These are phyloP conservation scores for Fusarium pseudocircinatum DNA, from an alignment of 2,329 filamentous ascomycete genomes.

Conservation along the genomic window DNA sequence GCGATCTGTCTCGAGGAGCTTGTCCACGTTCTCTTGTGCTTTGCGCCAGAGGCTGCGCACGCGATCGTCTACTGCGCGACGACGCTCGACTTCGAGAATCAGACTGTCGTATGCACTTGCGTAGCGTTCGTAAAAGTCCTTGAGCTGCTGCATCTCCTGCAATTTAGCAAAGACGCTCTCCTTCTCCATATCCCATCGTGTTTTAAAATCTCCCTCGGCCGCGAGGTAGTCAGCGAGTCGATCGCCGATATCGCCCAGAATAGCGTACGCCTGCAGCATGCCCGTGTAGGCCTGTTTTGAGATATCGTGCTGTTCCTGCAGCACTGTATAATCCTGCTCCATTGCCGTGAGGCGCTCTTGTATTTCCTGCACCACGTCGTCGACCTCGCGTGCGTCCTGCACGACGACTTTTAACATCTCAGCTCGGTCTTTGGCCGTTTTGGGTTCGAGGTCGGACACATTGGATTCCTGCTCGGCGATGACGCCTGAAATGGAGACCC, in stretches of 20 bases:
- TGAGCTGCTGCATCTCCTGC: slow-evolving; percentile 78
- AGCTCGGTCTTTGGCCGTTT: slow-evolving; percentile 77
- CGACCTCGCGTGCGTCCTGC: slow-evolving; percentile 74
- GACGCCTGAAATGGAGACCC: slow-evolving; percentile 72
- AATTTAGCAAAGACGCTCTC: slow-evolving; percentile 74
- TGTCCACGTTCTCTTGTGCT: slow-evolving; percentile 79
- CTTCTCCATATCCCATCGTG: slow-evolving; percentile 79
- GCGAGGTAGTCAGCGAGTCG: slow-evolving; percentile 73
- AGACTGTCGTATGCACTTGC: slow-evolving; percentile 84
- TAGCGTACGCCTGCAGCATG: slow-evolving; percentile 70
- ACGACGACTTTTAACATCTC: slow-evolving; percentile 86
- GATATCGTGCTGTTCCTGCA: slow-evolving; percentile 70
- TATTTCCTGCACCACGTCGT: slow-evolving; percentile 75
- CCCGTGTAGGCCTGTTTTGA: slow-evolving; percentile 60
- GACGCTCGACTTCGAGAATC: slow-evolving; percentile 82
- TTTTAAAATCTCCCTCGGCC: slow-evolving; percentile 70
- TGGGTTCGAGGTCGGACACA: slow-evolving; percentile 68
- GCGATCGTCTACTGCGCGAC: slow-evolving; percentile 76
- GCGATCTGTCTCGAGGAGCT: slow-evolving; percentile 77
- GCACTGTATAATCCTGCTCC: slow-evolving; percentile 72
- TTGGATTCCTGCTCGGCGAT: slow-evolving; percentile 67
- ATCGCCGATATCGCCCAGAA: slow-evolving; percentile 73
- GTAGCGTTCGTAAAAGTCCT: slow-evolving; percentile 89
- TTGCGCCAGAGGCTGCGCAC: slow-evolving; percentile 80
- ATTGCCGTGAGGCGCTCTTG: slow-evolving; percentile 80